phyloP scores from a whole-genome alignment of 306 rosid genomes.

The Macrotyloma uniflorum region DNA sequence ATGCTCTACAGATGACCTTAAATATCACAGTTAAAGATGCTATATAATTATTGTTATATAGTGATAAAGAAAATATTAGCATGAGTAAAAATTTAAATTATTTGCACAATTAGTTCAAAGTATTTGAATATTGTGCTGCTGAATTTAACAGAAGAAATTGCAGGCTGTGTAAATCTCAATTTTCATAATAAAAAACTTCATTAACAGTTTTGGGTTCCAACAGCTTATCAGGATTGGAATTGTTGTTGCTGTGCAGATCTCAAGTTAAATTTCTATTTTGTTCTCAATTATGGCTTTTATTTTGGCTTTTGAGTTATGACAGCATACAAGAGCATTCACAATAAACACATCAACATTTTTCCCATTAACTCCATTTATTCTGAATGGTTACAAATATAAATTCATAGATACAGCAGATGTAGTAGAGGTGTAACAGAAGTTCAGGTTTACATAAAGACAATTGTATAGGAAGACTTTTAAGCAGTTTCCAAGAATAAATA shows the following conservation, averaged over 20 bases:
- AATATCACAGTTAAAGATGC: neutral
- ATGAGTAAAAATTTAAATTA: slow-evolving; percentile 2
- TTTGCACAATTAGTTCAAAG: neutral
- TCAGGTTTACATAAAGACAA: neutral
- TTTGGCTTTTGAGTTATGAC: neutral
- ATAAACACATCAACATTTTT: neutral
- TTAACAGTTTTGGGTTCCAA: slow-evolving; percentile 16
- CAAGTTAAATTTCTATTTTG: neutral
- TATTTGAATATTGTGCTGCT: neutral
- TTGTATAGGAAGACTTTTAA: neutral
- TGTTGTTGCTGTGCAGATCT: neutral
- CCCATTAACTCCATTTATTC: neutral
- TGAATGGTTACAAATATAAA: slow-evolving; percentile 10
- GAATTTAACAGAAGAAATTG: neutral
- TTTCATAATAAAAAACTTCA: neutral
- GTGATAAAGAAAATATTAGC: neutral
- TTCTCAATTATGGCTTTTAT: neutral
- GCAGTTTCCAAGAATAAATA: slow-evolving; percentile 8
- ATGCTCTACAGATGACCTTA: slow-evolving; percentile 1
- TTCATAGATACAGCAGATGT: slow-evolving; percentile 5
- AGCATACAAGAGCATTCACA: neutral
- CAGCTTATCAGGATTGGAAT: neutral
- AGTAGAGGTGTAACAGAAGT: neutral
- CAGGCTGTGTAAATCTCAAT: neutral
- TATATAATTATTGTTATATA: neutral